phyloP scores from a whole-genome alignment of 768 basidiomycete genomes.

The Suillus tomentosus region DNA sequence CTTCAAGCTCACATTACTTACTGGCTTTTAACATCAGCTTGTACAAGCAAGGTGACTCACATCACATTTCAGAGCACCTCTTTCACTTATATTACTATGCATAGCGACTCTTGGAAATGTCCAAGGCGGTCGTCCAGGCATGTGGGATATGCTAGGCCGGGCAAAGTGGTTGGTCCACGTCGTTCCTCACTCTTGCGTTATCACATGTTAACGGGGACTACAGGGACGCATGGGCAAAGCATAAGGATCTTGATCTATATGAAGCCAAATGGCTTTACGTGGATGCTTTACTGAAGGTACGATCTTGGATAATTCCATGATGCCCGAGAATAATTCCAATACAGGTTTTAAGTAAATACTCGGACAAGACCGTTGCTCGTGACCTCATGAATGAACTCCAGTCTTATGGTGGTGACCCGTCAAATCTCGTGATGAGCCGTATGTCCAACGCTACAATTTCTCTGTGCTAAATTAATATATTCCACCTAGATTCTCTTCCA shows the following conservation, averaged over 20 bases:
- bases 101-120: conserved; percentile 92
- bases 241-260: conserved; percentile 72
- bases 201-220: conserved; percentile 24
- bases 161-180: conserved; percentile 77
- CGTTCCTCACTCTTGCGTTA: conserved; percentile 12
- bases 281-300: conserved; percentile 80
- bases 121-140: conserved; percentile 71
- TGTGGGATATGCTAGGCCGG: conserved; percentile 89
- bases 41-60: conserved; percentile 82
- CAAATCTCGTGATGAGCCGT: conserved; percentile 70
- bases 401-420: conserved; percentile 69
- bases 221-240: conserved; percentile 97
- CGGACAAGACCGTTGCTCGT: conserved; percentile 77
- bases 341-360: conserved; percentile 79
- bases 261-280: conserved; percentile 93
- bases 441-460: conserved; percentile 26
- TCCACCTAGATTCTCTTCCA: conserved; percentile 36
- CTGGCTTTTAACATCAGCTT: conserved; percentile 48
- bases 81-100: neutral
- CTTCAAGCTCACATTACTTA: conserved; percentile 1
- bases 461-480: neutral
- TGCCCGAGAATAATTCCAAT: conserved; percentile 8
- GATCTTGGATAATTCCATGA: conserved; percentile 12
- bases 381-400: conserved; percentile 78
- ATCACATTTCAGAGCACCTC: conserved; percentile 14